Percentiles rank a stretch among this genome's conserved stretches.
These are phyloP conservation scores for Blastobotrys persicus DNA, from an alignment of 1,139 yeast genomes.

Conservation along the genomic window DNA sequence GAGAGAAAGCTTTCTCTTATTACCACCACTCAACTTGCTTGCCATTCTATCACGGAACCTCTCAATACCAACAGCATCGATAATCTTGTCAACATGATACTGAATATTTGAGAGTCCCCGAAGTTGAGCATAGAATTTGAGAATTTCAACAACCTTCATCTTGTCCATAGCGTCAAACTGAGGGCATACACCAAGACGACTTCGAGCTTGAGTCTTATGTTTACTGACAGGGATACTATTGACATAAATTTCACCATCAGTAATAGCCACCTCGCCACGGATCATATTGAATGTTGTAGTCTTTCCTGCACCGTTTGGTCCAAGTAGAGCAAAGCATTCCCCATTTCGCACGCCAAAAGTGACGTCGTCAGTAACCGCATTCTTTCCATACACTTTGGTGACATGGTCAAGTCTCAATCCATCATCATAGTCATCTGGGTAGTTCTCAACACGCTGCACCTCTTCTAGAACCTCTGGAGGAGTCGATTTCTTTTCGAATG, in stretches of 20 bases:
- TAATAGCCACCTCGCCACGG: slow-evolving; percentile 48
- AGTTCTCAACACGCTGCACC: slow-evolving; percentile 19
- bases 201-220: slow-evolving; percentile 34
- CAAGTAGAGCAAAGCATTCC: slow-evolving; percentile 50
- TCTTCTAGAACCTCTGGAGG: slow-evolving; percentile 23
- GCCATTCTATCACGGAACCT: slow-evolving; percentile 37
- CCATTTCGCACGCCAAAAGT: slow-evolving; percentile 37
- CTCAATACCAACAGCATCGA: slow-evolving; percentile 38
- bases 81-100: slow-evolving; percentile 74
- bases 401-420: slow-evolving; percentile 36
- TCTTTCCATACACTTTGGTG: slow-evolving; percentile 31
- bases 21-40: slow-evolving; percentile 80
- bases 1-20: slow-evolving; percentile 95
- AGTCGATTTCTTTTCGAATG: slow-evolving; percentile 2
- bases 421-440: slow-evolving; percentile 21
- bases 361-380: slow-evolving; percentile 36
- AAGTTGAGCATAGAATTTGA: slow-evolving; percentile 35
- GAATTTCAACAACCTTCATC: slow-evolving; percentile 37
- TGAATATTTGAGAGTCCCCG: slow-evolving; percentile 66
- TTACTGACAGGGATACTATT: slow-evolving; percentile 33
- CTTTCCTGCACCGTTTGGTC: slow-evolving; percentile 99
- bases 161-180: slow-evolving; percentile 43
- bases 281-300: slow-evolving; percentile 74
- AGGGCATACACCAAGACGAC: slow-evolving; percentile 40
- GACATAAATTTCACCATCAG: slow-evolving; percentile 34